Base-by-base conservation (phyloP, 2,329 filamentous ascomycete species). In the Phyllosticta citribraziliensis region DNA sequence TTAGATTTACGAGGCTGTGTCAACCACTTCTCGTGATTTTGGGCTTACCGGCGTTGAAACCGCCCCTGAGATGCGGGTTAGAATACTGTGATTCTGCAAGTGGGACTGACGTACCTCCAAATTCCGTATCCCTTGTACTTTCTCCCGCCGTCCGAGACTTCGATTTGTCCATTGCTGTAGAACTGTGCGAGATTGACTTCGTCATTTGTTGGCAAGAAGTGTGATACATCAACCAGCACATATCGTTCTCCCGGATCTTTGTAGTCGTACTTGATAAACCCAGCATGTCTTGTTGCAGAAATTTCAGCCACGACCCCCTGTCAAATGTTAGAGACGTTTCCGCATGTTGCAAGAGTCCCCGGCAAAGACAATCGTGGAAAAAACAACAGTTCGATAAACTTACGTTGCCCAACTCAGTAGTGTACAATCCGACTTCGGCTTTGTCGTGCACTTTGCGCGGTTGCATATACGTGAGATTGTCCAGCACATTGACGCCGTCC, bases 211-310 rank as follows among this genome's bases (percentile, higher is more conserved):
- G 68, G 68, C 5, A 71, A 56, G 30, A 66, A 67, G 63, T 81
- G 80, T 56, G 78, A 75, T 2, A 77, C 65, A 63, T 80, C 78
- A 0, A 78, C 73, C 2, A 80, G 65, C 1, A 79, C 65, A 52
- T 77, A 72, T 19, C 71, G 73, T 9, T 30, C 5, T 71, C 68
- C 55, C 1, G 69, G 68, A 0, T 68, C 64, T 0, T 84, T 81
- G 60, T 87, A 88, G 0, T 72, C 77, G 65, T 88, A 88, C 62
- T 81, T 76, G 66, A 83, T 82, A n/a, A 87, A 72, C 0, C 84
- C 84, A 0, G 82, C 80, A 64, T 81, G 83, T 3, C 75, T 70
- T 0, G 82, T 78, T 1, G 82, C 85, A 8, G 78, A 78, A 63
- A 89, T 67, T 67, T 87, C 81, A 2, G 85, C 78, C 0, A 73